phyloP scores from a whole-genome alignment of 208 protist genomes.

The Phytomonas francai region DNA sequence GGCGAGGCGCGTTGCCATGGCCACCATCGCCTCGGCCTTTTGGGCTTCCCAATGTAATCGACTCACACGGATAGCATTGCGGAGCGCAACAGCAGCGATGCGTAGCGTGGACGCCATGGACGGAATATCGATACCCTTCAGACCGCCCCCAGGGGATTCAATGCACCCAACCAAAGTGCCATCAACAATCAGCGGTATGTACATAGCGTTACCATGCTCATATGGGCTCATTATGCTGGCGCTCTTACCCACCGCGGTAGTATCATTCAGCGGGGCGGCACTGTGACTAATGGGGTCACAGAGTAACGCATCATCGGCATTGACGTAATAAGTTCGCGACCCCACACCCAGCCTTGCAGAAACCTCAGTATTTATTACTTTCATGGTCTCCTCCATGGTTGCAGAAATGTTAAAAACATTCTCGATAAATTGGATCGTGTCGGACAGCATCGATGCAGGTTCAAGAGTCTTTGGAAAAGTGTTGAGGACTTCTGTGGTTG shows the following conservation, averaged over 20 bases:
- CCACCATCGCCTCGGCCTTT: conserved; percentile 72
- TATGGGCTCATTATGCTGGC: conserved; percentile 21
- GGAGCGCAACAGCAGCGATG: conserved; percentile 6
- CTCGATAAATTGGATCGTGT: conserved; percentile 27
- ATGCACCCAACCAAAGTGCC: conserved; percentile 50
- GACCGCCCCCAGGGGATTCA: conserved; percentile 27
- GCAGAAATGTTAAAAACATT: conserved; percentile 23
- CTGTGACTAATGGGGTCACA: conserved; percentile 54
- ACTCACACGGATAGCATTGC: conserved; percentile 5
- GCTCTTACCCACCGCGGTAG: conserved; percentile 45
- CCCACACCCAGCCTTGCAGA: background rate
- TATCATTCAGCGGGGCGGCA: conserved; percentile 33
- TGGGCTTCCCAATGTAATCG: conserved; percentile 24
- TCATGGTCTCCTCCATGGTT: conserved; percentile 22
- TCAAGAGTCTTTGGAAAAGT: conserved; percentile 4
- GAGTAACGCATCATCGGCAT: conserved; percentile 17
- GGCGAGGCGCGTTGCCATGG: conserved; percentile 71
- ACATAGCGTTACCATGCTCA: conserved; percentile 42
- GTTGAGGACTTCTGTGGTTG: conserved; percentile 8
- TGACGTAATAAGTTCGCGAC: background rate
- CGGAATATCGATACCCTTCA: conserved; percentile 21
- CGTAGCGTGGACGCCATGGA: background rate
- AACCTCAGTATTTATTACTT: conserved; percentile 21
- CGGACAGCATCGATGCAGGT: background rate
- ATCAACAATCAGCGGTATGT: conserved; percentile 45